Conservation (phyloP, 139 green algal species). For the Mychonastes homosphaera region DNA sequence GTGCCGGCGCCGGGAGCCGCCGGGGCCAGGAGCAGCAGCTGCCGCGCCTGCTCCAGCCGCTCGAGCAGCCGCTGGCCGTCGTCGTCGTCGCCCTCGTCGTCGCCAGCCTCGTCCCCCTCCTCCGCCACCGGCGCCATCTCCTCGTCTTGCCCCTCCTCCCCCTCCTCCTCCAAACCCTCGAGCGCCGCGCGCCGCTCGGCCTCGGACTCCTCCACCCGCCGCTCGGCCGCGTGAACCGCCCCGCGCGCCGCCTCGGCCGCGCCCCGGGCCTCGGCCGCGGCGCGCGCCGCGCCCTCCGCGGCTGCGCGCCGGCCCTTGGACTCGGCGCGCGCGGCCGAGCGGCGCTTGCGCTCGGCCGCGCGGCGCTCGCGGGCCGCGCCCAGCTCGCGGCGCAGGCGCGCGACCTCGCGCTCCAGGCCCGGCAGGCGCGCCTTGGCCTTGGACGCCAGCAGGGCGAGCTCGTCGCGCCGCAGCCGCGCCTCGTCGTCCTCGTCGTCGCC, state of each 20-base stretch:
- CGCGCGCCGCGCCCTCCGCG: neutral
- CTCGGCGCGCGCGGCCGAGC: neutral
- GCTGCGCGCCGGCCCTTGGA: neutral
- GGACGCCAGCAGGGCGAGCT: too few species aligned
- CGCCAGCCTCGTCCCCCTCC: constrained; percentile 1
- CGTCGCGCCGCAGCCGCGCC: too few species aligned
- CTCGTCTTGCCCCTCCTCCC: constrained; percentile 4
- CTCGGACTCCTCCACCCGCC: constrained; percentile 6
- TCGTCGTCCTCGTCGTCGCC: too few species aligned
- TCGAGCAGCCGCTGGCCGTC: neutral
- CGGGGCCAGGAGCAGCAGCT: neutral
- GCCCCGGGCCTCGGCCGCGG: neutral
- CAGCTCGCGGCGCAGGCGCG: neutral
- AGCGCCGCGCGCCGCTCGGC: neutral
- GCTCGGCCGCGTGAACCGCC: neutral
- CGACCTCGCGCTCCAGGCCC: neutral
- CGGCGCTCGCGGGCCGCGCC: too few species aligned
- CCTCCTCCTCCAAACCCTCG: neutral
- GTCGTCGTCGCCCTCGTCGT: neutral
- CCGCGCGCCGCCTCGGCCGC: neutral
- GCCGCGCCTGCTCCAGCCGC: neutral
- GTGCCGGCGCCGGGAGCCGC: constrained; percentile 4
- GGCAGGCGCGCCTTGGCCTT: too few species aligned
- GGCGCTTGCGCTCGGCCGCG: constrained; percentile 4
- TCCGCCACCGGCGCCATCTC: too few species aligned